phyloP scores from a whole-genome alignment of 257 asterid genomes.

The Fraxinus cuspidata region DNA sequence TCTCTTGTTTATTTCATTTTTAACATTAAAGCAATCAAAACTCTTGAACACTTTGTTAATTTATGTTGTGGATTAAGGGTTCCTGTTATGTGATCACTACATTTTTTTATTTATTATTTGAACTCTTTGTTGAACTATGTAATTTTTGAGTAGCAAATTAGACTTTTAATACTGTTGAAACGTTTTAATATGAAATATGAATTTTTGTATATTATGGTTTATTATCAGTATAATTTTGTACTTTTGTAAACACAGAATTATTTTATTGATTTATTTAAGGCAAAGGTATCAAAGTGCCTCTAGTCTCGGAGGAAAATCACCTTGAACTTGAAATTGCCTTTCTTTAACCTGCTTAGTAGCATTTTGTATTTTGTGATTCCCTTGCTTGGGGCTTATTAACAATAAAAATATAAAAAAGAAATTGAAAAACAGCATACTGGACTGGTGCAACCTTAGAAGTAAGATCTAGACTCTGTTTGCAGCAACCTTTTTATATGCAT shows the following conservation, averaged over 20 bases:
- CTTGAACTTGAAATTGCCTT: background rate
- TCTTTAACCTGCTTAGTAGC: background rate
- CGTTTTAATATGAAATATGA: background rate
- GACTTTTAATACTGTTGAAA: background rate
- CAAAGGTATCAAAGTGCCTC: background rate
- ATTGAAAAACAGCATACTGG: no score
- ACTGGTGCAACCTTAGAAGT: no score
- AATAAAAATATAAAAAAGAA: no score
- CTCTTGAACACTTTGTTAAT: background rate
- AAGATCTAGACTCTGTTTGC: no score
- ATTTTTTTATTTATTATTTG: no score
- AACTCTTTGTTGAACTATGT: background rate
- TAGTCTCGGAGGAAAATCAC: background rate
- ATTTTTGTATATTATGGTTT: background rate
- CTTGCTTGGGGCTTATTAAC: background rate
- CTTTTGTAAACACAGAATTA: background rate
- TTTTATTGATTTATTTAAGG: background rate
- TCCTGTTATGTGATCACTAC: background rate
- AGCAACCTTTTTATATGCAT: no score
- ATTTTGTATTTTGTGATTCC: background rate
- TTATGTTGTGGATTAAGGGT: background rate
- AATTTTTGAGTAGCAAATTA: background rate
- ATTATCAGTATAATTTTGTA: background rate
- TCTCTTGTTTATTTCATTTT: background rate
- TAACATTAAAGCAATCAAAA: background rate